Base-by-base conservation (phyloP, 805 yeast species). In the Cyberlindnera xishuangbannaensis region DNA sequence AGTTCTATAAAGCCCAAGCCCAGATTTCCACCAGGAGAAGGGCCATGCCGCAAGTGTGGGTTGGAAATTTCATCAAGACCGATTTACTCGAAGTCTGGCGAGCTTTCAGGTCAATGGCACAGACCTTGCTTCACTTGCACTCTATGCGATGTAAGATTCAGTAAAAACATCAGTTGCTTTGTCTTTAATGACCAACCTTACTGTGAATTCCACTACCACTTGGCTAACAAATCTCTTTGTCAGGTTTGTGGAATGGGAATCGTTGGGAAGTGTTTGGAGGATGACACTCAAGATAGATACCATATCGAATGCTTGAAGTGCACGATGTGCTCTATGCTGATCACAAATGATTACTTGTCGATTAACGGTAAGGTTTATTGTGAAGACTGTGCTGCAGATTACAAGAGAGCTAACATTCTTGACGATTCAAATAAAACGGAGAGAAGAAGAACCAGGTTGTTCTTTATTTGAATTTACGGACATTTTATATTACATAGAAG, bases 31-130 rank as follows among this genome's bases (percentile, higher is more conserved):
- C 72, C 87, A 1, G 92, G 90, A 1, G 61, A 72, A 40, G 92
- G 92, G 0, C 87, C 87, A 12, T 90, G 97, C 55, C 75, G 97
- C 37, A 66, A 71, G 21, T 90, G 97, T 61, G 56, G 59, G 5
- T 40, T 56, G 28, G 64, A 58, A n/a, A 77, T 88, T 19, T 42
- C 44, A 2, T 67, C 76, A 1, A 84, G 80, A 50, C 68, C 92
- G 0, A 82, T 90, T 14, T 82, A 78, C 59, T 84, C 95, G n/a
- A 82, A 78, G 46, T 83, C 83, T 35, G 83, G 54, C n/a, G 87
- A 79, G 50, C 61, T 83, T 28, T 72, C 85, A 2, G 97, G 97
- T 0, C 90, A 87, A 54, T 92, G 97, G 97, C 98, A 92, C 54
- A 69, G 94, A 25, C 59, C 67, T 12, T 92, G 98, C 55, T 90